These are phyloP conservation scores for Pythium sukuiense DNA, from an alignment of 352 stramenopile genomes.

Conservation along the genomic window DNA sequence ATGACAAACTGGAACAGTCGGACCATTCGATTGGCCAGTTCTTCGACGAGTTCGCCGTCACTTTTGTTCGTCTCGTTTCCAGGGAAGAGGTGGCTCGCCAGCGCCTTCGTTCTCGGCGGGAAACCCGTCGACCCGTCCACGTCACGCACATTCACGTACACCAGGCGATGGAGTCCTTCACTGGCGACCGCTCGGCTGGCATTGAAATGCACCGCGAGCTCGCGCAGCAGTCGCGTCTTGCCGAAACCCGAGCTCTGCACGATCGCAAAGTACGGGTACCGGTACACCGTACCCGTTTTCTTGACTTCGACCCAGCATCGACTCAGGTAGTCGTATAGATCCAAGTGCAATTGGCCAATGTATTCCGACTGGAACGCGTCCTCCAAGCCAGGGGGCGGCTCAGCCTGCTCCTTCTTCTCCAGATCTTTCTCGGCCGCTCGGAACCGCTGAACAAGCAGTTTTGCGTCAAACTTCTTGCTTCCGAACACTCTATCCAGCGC, in stretches of 20 bases:
- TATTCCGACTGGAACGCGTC: not conserved
- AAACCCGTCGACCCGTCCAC: not conserved
- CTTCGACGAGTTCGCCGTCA: too few species aligned
- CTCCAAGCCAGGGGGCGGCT: not conserved
- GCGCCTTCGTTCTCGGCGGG: not conserved
- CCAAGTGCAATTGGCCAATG: not conserved
- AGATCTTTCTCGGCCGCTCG: not conserved
- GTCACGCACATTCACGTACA: not conserved
- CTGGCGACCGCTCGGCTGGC: not conserved
- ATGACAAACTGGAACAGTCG: not conserved
- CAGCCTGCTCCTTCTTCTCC: not conserved
- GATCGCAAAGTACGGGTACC: not conserved
- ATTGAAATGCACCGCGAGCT: not conserved
- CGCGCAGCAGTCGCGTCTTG: conserved; percentile 1
- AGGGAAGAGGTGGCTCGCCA: not conserved
- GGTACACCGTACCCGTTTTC: not conserved
- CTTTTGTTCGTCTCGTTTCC: not conserved
- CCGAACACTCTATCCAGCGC: too few species aligned
- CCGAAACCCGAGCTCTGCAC: conserved; percentile 1
- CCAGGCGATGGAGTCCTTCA: not conserved
- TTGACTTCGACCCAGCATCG: not conserved
- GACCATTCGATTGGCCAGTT: not conserved
- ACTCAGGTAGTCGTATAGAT: not conserved
- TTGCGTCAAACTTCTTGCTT: not conserved
- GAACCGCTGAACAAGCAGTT: not conserved